A percentile compares a stretch with the other conserved stretches of the same genome.
Evolutionary conservation across 2,329 filamentous ascomycete genomes (phyloP).

Genomic region (Scopulariopsis brevicaulis): DNA sequence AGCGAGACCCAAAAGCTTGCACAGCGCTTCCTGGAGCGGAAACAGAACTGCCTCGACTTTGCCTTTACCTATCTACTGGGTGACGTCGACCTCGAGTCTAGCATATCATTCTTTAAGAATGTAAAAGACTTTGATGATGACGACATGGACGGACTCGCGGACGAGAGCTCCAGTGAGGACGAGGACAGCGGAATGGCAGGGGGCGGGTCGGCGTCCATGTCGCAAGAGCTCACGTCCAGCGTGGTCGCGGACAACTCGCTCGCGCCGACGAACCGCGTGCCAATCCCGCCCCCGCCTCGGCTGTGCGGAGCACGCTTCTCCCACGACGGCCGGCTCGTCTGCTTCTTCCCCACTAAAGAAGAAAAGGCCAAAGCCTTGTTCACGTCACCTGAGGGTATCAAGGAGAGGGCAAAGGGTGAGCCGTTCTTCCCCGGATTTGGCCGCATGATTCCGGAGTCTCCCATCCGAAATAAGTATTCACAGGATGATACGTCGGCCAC

Average conservation of each 20-base stretch:
- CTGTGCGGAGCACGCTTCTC: conserved; percentile 51
- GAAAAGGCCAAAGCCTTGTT: conserved; percentile 42
- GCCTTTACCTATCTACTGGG: conserved; percentile 53
- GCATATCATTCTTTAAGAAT: conserved; percentile 50
- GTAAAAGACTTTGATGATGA: conserved; percentile 52
- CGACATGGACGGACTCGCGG: conserved; percentile 42
- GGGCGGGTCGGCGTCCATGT: conserved; percentile 46
- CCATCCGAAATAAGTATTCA: conserved; percentile 30
- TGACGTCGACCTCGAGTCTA: conserved; percentile 48
- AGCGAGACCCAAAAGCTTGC: conserved; percentile 45
- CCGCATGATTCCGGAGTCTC: conserved; percentile 38
- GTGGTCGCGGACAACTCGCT: conserved; percentile 41
- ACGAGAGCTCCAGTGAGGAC: conserved; percentile 77
- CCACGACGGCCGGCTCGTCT: conserved; percentile 50
- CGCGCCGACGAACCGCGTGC: conserved; percentile 35
- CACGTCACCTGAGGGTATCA: neutral
- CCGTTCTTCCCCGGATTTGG: conserved; percentile 48
- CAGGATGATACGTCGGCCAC: conserved; percentile 38
- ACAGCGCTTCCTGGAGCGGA: conserved; percentile 40
- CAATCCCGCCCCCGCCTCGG: conserved; percentile 44
- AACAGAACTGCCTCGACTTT: conserved; percentile 51
- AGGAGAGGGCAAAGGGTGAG: conserved; percentile 37
- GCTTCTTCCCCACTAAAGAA: conserved; percentile 60
- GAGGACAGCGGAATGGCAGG: conserved; percentile 56
- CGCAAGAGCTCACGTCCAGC: conserved; percentile 46